A percentile compares a stretch with the other conserved stretches of the same genome.
phyloP scores from a whole-genome alignment of 192 early-diverging fungal species.

The Coemansia sp. region DNA sequence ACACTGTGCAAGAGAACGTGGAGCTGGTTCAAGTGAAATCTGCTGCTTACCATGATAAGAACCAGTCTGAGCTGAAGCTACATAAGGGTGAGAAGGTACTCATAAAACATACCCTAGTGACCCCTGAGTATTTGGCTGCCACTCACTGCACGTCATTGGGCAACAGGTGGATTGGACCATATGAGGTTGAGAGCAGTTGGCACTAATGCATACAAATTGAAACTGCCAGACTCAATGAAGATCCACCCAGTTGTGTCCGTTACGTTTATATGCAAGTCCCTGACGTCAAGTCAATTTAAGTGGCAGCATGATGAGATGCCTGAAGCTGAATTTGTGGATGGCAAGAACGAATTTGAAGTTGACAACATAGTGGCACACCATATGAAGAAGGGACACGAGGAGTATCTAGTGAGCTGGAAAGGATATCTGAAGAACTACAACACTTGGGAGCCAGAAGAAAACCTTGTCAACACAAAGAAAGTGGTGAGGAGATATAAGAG shows the following conservation, averaged over 20 bases:
- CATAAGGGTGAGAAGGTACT: conserved; percentile 2
- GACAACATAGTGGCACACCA: background rate
- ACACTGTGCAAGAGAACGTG: background rate
- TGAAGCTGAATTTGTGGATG: background rate
- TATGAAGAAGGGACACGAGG: too few relatives aligned
- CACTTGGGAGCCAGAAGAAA: too few relatives aligned
- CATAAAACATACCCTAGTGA: background rate
- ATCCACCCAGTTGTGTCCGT: conserved; percentile 13
- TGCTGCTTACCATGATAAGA: background rate
- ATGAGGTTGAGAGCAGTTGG: conserved; percentile 2
- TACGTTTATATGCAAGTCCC: background rate
- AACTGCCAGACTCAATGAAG: conserved; percentile 4
- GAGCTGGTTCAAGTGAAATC: background rate
- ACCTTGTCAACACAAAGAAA: too few relatives aligned
- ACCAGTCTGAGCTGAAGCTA: background rate
- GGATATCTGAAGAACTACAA: too few relatives aligned
- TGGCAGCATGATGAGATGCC: too few relatives aligned
- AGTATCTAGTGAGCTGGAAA: too few relatives aligned
- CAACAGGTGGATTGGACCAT: conserved; percentile 8
- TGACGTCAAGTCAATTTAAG: too few relatives aligned
- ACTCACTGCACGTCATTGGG: background rate
- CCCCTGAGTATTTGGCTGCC: background rate
- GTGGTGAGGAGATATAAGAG: too few relatives aligned
- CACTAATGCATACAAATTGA: background rate
- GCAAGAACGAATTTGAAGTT: background rate